Evolutionary conservation across 1,284 basidiomycete species (phyloP).

Genomic region (Cryptococcus jaspeensis): DNA sequence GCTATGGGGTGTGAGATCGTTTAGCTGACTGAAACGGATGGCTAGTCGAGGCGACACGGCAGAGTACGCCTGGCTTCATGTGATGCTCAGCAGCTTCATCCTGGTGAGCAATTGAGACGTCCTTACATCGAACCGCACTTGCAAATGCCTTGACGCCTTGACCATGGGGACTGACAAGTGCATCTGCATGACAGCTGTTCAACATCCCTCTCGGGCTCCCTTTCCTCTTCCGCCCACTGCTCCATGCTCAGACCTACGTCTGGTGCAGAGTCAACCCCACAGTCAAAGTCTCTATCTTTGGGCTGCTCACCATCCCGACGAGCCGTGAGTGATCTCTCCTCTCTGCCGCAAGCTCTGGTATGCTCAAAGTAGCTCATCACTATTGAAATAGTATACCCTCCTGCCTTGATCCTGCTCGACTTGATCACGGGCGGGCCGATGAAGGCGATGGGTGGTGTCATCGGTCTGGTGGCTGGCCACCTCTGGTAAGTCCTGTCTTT

Average conservation of each 20-base stretch:
- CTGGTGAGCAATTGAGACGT: constrained; percentile 18
- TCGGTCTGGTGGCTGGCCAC: constrained; percentile 48
- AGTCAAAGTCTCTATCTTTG: constrained; percentile 47
- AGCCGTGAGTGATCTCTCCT: constrained; percentile 33
- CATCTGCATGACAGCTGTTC: constrained; percentile 22
- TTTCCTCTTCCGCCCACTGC: constrained; percentile 46
- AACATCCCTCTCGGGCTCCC: constrained; percentile 35
- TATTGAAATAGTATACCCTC: constrained; percentile 41
- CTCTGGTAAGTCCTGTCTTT: constrained; percentile 31
- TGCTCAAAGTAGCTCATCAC: no score
- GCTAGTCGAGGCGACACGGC: constrained; percentile 36
- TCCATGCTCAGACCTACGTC: constrained; percentile 47
- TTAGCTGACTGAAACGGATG: neutral
- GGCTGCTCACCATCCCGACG: constrained; percentile 45
- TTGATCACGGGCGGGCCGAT: constrained; percentile 36
- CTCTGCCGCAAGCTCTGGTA: neutral
- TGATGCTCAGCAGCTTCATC: constrained; percentile 37
- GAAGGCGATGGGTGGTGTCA: constrained; percentile 36
- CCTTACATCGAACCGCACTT: neutral
- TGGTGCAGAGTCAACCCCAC: constrained; percentile 48
- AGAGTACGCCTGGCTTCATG: constrained; percentile 45
- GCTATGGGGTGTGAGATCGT: neutral
- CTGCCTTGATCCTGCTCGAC: constrained; percentile 42
- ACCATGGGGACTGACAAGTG: no score
- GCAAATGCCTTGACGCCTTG: neutral